phyloP scores from a whole-genome alignment of 169 alveolate genomes.

The Hepatocystis sp. region DNA sequence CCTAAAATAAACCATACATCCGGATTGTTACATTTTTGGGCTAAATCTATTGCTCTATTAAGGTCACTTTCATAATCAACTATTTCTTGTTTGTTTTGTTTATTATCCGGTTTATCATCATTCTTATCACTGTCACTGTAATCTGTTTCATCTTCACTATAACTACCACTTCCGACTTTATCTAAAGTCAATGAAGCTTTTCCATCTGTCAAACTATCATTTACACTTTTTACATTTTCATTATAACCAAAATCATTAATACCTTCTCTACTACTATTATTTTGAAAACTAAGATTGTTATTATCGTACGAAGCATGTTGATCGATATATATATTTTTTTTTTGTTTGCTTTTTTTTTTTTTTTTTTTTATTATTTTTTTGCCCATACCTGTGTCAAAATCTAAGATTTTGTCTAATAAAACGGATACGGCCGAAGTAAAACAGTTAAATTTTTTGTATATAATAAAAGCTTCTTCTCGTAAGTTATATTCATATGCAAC shows the following conservation, averaged over 20 bases:
- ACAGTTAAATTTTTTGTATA: constrained; percentile 92
- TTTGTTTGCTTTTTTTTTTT: background rate
- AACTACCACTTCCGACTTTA: background rate
- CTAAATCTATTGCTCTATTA: constrained; percentile 90
- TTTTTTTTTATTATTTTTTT: background rate
- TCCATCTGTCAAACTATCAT: background rate
- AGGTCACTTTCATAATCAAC: constrained; percentile 80
- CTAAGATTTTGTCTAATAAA: constrained; percentile 84
- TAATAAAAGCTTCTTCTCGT: constrained; percentile 95
- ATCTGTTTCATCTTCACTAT: background rate
- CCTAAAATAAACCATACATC: constrained; percentile 97
- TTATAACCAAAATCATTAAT: constrained; percentile 2
- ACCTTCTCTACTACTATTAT: background rate
- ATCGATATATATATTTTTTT: too few relatives aligned
- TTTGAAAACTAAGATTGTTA: too few relatives aligned
- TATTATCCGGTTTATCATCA: constrained; percentile 64
- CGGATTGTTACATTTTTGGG: constrained; percentile 84
- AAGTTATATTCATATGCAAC: constrained; percentile 87
- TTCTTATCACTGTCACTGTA: constrained; percentile 74
- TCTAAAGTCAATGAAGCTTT: background rate
- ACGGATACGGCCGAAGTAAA: constrained; percentile 96
- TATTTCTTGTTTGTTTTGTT: constrained; percentile 36
- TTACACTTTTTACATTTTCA: background rate
- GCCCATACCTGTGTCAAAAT: constrained; percentile 6
- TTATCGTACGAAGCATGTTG: background rate